Evolutionary conservation across 345 rosid genomes (phyloP).

Genomic region (Salix caprea): DNA sequence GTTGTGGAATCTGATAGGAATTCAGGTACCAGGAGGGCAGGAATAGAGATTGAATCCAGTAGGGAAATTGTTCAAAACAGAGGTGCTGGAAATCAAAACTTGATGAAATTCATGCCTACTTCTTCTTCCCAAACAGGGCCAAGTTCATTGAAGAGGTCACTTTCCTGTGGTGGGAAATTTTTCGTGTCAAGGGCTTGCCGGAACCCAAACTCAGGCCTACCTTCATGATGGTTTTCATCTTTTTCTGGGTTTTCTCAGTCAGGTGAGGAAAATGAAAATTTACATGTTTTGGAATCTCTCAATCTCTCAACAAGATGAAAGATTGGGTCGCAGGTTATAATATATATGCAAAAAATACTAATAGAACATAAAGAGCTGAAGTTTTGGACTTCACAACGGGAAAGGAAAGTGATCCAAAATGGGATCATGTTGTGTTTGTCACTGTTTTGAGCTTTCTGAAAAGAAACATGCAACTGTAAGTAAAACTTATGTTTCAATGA

Average conservation of each 20-base stretch:
- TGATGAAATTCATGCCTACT: conserved; percentile 25
- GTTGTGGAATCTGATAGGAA: conserved; percentile 16
- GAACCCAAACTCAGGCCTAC: conserved; percentile 17
- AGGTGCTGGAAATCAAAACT: conserved; percentile 30
- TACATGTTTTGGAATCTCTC: neutral
- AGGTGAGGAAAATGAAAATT: conserved; percentile 5
- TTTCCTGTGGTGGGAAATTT: conserved; percentile 59
- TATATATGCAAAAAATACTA: neutral
- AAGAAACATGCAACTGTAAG: conserved; percentile 4
- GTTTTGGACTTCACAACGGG: neutral
- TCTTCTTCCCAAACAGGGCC: conserved; percentile 34
- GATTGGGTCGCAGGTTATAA: neutral
- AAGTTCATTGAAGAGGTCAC: conserved; percentile 50
- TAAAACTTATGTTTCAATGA: neutral
- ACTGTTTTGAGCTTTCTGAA: neutral
- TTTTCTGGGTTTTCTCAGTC: neutral
- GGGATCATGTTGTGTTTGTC: neutral
- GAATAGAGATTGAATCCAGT: conserved; percentile 18
- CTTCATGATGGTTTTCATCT: conserved; percentile 9
- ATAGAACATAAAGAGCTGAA: neutral
- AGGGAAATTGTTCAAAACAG: conserved; percentile 14
- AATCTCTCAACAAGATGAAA: neutral
- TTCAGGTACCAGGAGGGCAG: conserved; percentile 6
- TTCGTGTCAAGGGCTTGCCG: conserved; percentile 26
- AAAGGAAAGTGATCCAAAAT: neutral